These are phyloP conservation scores for Dimargaris cristalligena DNA, from an alignment of 192 early-diverging fungal species.

Conservation along the genomic window DNA sequence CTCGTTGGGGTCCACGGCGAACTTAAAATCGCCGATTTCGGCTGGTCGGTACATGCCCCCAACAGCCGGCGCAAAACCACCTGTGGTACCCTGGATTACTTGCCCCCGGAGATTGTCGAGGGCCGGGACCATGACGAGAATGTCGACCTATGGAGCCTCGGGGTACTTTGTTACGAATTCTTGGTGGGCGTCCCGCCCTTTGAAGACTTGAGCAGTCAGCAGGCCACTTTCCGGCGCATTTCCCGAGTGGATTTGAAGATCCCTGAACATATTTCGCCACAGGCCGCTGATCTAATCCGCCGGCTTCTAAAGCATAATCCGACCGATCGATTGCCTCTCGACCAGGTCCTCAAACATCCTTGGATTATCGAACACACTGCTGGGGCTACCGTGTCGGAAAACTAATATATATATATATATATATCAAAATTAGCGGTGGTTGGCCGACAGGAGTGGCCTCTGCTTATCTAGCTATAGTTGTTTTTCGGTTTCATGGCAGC, in stretches of 20 bases:
- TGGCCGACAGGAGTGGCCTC: no score
- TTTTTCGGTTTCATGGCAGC: no score
- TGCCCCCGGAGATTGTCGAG: constrained; percentile 93
- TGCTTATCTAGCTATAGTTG: no score
- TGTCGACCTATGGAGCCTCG: constrained; percentile 87
- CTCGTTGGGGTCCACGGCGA: constrained; percentile 72
- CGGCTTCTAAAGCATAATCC: constrained; percentile 58
- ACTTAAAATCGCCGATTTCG: constrained; percentile 93
- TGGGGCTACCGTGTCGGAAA: no score
- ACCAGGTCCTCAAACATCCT: constrained; percentile 64
- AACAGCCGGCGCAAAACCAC: constrained; percentile 64
- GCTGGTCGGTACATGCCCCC: constrained; percentile 85
- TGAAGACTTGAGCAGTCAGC: constrained; percentile 47
- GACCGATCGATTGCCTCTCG: constrained; percentile 48
- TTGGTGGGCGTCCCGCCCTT: constrained; percentile 84
- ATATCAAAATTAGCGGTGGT: no score
- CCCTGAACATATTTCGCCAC: constrained; percentile 54
- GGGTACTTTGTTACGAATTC: constrained; percentile 86
- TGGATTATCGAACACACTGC: constrained; percentile 24
- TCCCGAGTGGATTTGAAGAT: constrained; percentile 66
- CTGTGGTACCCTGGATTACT: constrained; percentile 91
- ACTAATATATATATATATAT: no score
- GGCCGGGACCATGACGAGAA: constrained; percentile 56
- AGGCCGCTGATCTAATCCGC: constrained; percentile 72
- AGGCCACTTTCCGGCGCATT: constrained; percentile 68